Evolutionary conservation across 139 green algal species (phyloP), one percentile per base, ranked within the genome.

Genomic region (Tetradesmus obliquus): DNA sequence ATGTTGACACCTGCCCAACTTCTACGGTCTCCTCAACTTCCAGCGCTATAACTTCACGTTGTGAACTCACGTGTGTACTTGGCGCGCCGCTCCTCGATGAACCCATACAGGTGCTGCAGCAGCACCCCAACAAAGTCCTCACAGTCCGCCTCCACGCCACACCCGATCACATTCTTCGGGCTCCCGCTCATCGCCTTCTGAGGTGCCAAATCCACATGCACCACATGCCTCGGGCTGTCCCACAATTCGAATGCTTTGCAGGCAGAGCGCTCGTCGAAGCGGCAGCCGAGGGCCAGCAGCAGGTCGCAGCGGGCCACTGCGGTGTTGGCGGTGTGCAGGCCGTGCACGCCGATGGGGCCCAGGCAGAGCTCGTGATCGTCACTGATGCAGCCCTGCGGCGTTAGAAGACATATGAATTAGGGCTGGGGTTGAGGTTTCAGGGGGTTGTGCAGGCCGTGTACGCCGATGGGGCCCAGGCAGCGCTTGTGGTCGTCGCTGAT

Each of bases 361-460:
- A 85, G 79, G 79, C 79, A 85, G n/a, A 85, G 79, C n/a, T 85
- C n/a, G 51, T 85, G 79, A 20, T 85, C 79, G 17, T 85, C 79
- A 57, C 19, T 57, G 79, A 85, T 85, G 79, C 79, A 85, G n/a
- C 79, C 79, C 79, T 85, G 79, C 12, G 60, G 32, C 32, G 32
- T 45, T 45, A 45, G 32, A 45, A 45, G 32, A 45, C 32, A 45
- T 45, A 45, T 45, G 32, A 45, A 45, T 45, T 45, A 45, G 32
- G 32, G 32, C 32, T 45, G 32, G 32, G 32, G 32, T 45, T 45
- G 32, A 45, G 32, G 32, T 45, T 45, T 45, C 32, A 45, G 32
- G 79, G 79, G 13, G 51, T 15, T 85, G 79, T 85, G 17, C 79
- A 85, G 79, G 13, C 79, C 79, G 24, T 85, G 79, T 19, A 85